Evolutionary conservation across 225 moss, liverwort and hornwort genomes (phyloP).

Genomic region (Neckera pumila): DNA sequence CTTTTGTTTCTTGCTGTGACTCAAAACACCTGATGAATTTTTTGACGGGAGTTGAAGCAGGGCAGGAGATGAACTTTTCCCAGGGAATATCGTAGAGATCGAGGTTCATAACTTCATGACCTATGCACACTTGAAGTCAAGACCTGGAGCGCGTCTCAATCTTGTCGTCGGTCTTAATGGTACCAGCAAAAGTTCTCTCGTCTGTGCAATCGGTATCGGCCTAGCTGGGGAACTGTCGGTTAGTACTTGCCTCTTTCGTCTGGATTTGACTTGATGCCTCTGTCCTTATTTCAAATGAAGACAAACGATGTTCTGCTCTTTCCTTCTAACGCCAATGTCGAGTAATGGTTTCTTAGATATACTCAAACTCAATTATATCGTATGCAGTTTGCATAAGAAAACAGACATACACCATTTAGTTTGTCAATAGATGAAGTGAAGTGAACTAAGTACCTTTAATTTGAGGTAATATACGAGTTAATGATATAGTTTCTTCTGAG

Average conservation of each 20-base stretch:
- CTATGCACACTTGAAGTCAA: slow-evolving; percentile 19
- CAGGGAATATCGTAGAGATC: slow-evolving; percentile 53
- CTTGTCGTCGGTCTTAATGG: slow-evolving; percentile 64
- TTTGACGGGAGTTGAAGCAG: background rate
- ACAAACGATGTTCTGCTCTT: background rate
- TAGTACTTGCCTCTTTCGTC: background rate
- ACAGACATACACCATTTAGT: background rate
- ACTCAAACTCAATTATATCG: background rate
- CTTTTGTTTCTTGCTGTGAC: background rate
- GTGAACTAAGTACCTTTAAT: background rate
- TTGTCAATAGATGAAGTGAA: background rate
- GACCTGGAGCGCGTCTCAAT: slow-evolving; percentile 57
- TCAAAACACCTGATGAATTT: background rate
- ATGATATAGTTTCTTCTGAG: background rate
- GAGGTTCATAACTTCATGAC: slow-evolving; percentile 69
- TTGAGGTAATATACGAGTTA: background rate
- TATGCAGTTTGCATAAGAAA: background rate
- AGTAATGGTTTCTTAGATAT: background rate
- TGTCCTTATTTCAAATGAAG: background rate
- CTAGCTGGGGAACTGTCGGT: slow-evolving; percentile 71
- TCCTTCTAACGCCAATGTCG: background rate
- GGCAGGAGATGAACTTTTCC: slow-evolving; percentile 26
- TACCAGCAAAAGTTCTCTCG: slow-evolving; percentile 55
- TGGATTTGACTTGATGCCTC: background rate
- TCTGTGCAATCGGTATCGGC: slow-evolving; percentile 64